These are phyloP conservation scores for Xylariaceae sp. DNA, from an alignment of 2,329 filamentous ascomycete genomes.

Conservation along the genomic window DNA sequence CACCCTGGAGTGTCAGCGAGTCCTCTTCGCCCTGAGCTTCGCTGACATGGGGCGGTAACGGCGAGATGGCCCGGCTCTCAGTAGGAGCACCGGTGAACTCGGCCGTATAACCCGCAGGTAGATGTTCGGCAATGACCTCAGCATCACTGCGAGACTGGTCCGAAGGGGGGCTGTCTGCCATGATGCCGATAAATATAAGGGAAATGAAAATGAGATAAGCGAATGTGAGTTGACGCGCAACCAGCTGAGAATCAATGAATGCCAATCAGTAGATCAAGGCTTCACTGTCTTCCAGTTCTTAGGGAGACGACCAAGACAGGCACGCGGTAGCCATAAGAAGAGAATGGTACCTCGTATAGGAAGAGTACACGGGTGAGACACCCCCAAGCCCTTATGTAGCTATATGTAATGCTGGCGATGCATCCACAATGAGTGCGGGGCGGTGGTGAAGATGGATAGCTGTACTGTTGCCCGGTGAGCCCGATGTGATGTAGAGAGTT, in stretches of 20 bases:
- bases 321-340: conserved; percentile 12
- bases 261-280: neutral
- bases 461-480: too few relatives aligned
- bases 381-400: neutral
- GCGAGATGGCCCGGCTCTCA: conserved; percentile 17
- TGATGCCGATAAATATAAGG: neutral
- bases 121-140: conserved; percentile 20
- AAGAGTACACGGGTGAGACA: neutral
- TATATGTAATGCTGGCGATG: neutral
- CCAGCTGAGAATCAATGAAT: neutral
- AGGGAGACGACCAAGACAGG: neutral
- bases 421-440: neutral
- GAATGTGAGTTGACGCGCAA: neutral
- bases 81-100: conserved; percentile 34
- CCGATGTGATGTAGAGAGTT: too few relatives aligned
- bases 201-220: neutral
- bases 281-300: conserved; percentile 6
- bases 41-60: conserved; percentile 21
- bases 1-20: conserved; percentile 66
- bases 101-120: conserved; percentile 35
- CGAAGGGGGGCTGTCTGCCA: conserved; percentile 8
- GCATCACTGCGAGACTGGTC: conserved; percentile 17
- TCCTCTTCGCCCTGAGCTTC: conserved; percentile 45
- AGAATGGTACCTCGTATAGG: neutral
- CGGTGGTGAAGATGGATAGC: neutral